phyloP scores from a whole-genome alignment of 331 rosid species.

The Telfairia occidentalis region DNA sequence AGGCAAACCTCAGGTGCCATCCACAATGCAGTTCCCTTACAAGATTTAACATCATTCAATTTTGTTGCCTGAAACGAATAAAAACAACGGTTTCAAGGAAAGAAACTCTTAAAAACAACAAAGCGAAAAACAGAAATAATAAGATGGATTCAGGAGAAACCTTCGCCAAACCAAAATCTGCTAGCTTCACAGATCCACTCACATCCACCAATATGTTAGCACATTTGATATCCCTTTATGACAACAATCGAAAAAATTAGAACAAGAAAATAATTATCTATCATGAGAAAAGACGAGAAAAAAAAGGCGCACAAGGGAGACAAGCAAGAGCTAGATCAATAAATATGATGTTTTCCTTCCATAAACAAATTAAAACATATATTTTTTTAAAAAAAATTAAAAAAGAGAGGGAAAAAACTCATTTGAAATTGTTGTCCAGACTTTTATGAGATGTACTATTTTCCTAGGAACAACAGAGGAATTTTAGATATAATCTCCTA shows the following conservation, averaged over 20 bases:
- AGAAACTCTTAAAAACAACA: neutral
- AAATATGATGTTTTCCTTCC: neutral
- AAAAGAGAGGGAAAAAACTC: neutral
- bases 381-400: neutral
- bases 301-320: neutral
- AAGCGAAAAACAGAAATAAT: neutral
- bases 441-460: neutral
- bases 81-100: slow-evolving; percentile 9
- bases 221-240: slow-evolving; percentile 80
- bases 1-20: slow-evolving; percentile 22
- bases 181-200: slow-evolving; percentile 88
- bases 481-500: neutral
- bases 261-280: neutral
- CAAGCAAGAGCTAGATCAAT: neutral
- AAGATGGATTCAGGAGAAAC: slow-evolving; percentile 25
- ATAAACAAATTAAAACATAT: neutral
- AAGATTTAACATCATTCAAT: slow-evolving; percentile 13
- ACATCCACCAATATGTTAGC: slow-evolving; percentile 89
- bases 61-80: slow-evolving; percentile 43
- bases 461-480: neutral
- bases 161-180: slow-evolving; percentile 98
- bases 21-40: slow-evolving; percentile 18
- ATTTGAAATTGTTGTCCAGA: neutral
- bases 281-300: neutral
- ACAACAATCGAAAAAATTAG: neutral